Evolutionary conservation across 257 asterid genomes (phyloP).

Genomic region (Fraxinus excelsior): DNA sequence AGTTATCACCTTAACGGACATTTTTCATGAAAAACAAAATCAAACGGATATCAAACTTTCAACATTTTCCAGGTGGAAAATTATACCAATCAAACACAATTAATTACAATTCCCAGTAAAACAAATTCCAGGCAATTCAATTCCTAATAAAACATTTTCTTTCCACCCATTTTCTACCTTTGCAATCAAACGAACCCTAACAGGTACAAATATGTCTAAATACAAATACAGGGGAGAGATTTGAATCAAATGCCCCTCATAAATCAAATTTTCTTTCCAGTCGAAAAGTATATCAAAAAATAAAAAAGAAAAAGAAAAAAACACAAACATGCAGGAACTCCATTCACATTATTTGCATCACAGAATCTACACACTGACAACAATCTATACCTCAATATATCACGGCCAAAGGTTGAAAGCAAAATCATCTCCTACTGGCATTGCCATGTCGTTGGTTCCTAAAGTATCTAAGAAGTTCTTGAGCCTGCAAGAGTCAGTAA

Average conservation of each 20-base stretch:
- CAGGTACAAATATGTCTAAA: neutral
- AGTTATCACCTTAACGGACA: too few relatives aligned
- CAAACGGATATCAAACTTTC: too few relatives aligned
- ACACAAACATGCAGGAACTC: neutral
- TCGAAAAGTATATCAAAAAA: neutral
- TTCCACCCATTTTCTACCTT: too few relatives aligned
- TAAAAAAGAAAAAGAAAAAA: neutral
- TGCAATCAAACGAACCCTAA: too few relatives aligned
- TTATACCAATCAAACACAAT: too few relatives aligned
- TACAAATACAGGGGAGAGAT: neutral
- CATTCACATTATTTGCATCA: neutral
- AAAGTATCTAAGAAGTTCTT: conserved; percentile 71
- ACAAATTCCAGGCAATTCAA: too few relatives aligned
- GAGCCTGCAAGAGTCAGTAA: conserved; percentile 63
- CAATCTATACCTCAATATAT: conserved; percentile 26
- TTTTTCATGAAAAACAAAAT: too few relatives aligned
- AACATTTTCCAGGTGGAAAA: too few relatives aligned
- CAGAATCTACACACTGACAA: conserved; percentile 29
- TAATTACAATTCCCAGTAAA: too few relatives aligned
- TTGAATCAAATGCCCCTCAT: neutral
- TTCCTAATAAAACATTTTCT: too few relatives aligned
- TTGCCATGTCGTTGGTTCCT: conserved; percentile 86
- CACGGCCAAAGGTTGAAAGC: conserved; percentile 19
- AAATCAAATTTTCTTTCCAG: neutral
- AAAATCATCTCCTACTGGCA: conserved; percentile 59